These are phyloP conservation scores for Solanum lycopersicoides DNA, from an alignment of 257 asterid genomes.

Conservation along the genomic window DNA sequence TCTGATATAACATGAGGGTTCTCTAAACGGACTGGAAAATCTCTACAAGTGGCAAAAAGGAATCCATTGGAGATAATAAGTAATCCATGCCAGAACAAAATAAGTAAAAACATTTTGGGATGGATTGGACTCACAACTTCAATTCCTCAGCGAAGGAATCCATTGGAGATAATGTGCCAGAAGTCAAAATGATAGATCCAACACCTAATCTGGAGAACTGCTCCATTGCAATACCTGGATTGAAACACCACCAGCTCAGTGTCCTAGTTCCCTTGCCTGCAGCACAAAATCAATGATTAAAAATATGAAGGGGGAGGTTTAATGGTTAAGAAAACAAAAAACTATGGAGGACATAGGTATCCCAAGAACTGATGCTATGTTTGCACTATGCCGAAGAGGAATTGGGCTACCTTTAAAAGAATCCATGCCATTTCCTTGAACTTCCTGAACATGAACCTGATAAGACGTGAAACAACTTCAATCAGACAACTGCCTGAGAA, in stretches of 20 bases:
- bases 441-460: slow-evolving; percentile 85
- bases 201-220: slow-evolving; percentile 72
- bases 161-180: slow-evolving; percentile 98
- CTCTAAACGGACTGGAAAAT: slow-evolving; percentile 89
- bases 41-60: slow-evolving; percentile 26
- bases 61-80: no score
- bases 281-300: neutral
- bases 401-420: slow-evolving; percentile 46
- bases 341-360: neutral
- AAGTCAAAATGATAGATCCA: slow-evolving; percentile 89
- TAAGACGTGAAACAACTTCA: slow-evolving; percentile 14
- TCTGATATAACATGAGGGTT: slow-evolving; percentile 96
- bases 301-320: neutral
- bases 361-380: neutral
- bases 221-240: slow-evolving; percentile 97
- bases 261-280: slow-evolving; percentile 70
- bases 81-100: neutral
- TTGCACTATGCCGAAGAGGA: neutral
- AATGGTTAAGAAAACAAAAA: neutral
- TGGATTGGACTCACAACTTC: slow-evolving; percentile 52
- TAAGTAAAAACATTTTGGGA: slow-evolving; percentile 4
- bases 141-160: slow-evolving; percentile 95
- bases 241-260: slow-evolving; percentile 99
- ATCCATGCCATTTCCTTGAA: slow-evolving; percentile 51
- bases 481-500: slow-evolving; percentile 3